A percentile compares a stretch with the other conserved stretches of the same genome.
Conservation (phyloP, 2,329 filamentous ascomycete species). For the Didymella keratinophila region DNA sequence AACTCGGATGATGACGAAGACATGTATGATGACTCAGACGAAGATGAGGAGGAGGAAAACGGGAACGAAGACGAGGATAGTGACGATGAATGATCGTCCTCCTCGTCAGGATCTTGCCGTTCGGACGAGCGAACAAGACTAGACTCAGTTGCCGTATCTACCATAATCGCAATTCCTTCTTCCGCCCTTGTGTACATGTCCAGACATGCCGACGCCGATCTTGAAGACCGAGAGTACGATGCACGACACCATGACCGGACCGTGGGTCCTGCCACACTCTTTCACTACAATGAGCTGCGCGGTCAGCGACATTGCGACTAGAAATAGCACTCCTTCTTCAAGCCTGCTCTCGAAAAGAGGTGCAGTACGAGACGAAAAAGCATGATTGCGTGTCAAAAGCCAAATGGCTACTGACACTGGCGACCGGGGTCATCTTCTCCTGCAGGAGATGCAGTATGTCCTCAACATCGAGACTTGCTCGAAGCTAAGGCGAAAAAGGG, state of each 20-base stretch:
- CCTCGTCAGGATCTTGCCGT: background rate
- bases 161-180: background rate
- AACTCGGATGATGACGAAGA: conserved; percentile 27
- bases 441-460: background rate
- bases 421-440: background rate
- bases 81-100: background rate
- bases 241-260: background rate
- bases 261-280: background rate
- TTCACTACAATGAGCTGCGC: background rate
- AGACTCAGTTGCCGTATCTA: background rate
- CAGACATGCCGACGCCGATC: background rate
- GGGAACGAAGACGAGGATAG: conserved; percentile 17
- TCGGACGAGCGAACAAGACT: background rate
- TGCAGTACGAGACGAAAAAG: background rate
- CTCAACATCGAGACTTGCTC: background rate
- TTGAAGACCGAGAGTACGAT: background rate
- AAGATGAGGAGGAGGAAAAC: conserved; percentile 12
- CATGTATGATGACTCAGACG: conserved; percentile 22
- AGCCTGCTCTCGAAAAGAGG: background rate
- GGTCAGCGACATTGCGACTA: background rate
- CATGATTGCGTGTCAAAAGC: background rate
- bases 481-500: background rate
- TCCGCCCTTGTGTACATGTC: too few relatives aligned
- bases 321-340: background rate
- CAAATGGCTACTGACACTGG: background rate